These are phyloP conservation scores for Andrographis paniculata DNA, from an alignment of 305 asterid species.

Conservation along the genomic window DNA sequence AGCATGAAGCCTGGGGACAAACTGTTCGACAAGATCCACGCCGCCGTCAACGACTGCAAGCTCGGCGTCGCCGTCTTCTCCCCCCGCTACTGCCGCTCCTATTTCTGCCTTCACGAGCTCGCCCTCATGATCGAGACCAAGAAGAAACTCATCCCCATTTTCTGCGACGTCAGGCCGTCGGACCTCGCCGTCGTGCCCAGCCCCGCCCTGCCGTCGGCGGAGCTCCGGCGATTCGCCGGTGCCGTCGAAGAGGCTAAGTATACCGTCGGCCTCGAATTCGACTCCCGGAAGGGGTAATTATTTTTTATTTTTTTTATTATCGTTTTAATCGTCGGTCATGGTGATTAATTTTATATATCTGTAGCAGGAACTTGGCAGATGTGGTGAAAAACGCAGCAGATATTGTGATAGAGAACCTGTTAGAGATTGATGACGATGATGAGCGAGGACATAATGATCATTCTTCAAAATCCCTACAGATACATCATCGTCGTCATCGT, in stretches of 20 bases:
- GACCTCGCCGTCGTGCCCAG: conserved; percentile 28
- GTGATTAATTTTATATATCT: too few species aligned
- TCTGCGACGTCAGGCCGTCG: conserved; percentile 46
- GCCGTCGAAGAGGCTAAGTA: conserved; percentile 50
- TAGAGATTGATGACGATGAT: conserved; percentile 19
- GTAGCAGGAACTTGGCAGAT: conserved; percentile 27
- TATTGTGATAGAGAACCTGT: conserved; percentile 23
- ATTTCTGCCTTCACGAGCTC: conserved; percentile 49
- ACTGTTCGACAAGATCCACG: conserved; percentile 33
- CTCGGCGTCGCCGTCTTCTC: conserved; percentile 54
- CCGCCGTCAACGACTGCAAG: conserved; percentile 29
- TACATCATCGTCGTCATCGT: too few species aligned
- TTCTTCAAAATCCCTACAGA: too few species aligned
- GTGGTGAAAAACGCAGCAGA: conserved; percentile 20
- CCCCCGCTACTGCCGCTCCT: conserved; percentile 45
- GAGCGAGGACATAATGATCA: too few species aligned
- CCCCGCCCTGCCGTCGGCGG: conserved; percentile 11
- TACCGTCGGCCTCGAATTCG: conserved; percentile 42
- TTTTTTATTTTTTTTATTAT: neutral
- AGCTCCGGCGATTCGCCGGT: conserved; percentile 21
- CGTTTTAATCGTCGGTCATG: too few species aligned
- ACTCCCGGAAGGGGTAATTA: conserved; percentile 36
- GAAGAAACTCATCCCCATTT: conserved; percentile 47
- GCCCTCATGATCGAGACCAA: conserved; percentile 31
- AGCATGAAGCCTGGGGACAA: conserved; percentile 50